Conservation (phyloP, 2,329 filamentous ascomycete genomes). For the Dothistroma septosporum region DNA sequence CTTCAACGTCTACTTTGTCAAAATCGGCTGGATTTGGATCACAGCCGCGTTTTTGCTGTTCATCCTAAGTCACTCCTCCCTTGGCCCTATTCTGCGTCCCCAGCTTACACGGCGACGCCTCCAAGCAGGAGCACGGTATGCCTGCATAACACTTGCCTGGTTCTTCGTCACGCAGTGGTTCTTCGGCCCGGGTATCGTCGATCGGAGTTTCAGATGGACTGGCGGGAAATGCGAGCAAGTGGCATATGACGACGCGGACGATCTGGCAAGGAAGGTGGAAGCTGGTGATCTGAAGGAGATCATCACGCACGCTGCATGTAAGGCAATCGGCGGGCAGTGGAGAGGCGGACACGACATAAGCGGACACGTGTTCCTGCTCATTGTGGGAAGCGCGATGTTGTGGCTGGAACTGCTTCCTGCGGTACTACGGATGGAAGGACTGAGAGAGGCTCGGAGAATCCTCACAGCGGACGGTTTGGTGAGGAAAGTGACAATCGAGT, state of each 20-base stretch:
- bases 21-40: constrained; percentile 91
- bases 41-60: constrained; percentile 70
- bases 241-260: constrained; percentile 24
- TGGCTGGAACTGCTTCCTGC: constrained; percentile 71
- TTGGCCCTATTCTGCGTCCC: constrained; percentile 41
- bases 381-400: constrained; percentile 76
- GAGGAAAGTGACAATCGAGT: constrained; percentile 40
- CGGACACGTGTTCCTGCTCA: constrained; percentile 89
- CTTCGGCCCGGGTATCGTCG: constrained; percentile 85
- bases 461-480: constrained; percentile 63
- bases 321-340: constrained; percentile 77
- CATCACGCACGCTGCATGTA: constrained; percentile 75
- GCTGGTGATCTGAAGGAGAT: constrained; percentile 45
- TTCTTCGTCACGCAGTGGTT: constrained; percentile 91
- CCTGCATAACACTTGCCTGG: constrained; percentile 72
- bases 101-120: constrained; percentile 46
- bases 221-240: constrained; percentile 75
- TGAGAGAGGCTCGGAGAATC: constrained; percentile 61
- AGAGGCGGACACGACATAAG: constrained; percentile 93
- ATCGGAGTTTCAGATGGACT: constrained; percentile 81
- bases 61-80: constrained; percentile 61
- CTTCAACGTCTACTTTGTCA: constrained; percentile 91
- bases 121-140: constrained; percentile 65
- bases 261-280: constrained; percentile 42
- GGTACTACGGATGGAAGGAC: constrained; percentile 47